Base-by-base conservation (phyloP, 805 yeast genomes). In the Kazachstania africana region DNA sequence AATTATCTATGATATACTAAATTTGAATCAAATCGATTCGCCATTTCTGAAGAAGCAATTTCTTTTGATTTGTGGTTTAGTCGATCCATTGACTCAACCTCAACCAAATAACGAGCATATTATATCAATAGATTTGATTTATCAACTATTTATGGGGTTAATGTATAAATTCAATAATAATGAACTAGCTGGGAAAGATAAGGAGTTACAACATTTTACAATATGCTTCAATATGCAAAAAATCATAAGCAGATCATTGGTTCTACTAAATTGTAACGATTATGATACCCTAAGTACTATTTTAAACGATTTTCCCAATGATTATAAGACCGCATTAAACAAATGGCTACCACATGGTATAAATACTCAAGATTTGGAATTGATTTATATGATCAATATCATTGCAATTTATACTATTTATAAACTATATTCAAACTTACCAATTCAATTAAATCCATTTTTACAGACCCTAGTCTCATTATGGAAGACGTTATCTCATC, bases 1-100 rank as follows among this genome's bases (percentile, higher is more conserved):
- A 8, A 37, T 45, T 13, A 29, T 53, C 6, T 39, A 33, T 18
- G 39, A 38, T 15, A 33, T 50, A 6, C 28, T 52, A 17, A 28
- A 36, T 9, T 35, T 42, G 13, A 35, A 36, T 15, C 24, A 36
- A n/a, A 26, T 38, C 4, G 33, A 36, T 19, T 26, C 36, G 8
- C 53, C 56, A 13, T 31, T 49, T 12, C 24, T 50, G 17, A 15
- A 32, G 12, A 26, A 35, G 8, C 53, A 47, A 31, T 53, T 50
- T 31, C 36, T 39, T 5, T 40, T 55, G 1, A 32, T 69, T 3
- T 50, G 66, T 2, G 45, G 60, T 0, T 40, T 71, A 29, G 60
- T 62, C 6, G 87, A 79, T 48, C 83, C 85, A 3, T 60, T 66
- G 42, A 75, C 85, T 1, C 83, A 77, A 42, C 85, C 91, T 0